phyloP scores from a whole-genome alignment of 495 filamentous ascomycete species.

The Neurospora sp. region DNA sequence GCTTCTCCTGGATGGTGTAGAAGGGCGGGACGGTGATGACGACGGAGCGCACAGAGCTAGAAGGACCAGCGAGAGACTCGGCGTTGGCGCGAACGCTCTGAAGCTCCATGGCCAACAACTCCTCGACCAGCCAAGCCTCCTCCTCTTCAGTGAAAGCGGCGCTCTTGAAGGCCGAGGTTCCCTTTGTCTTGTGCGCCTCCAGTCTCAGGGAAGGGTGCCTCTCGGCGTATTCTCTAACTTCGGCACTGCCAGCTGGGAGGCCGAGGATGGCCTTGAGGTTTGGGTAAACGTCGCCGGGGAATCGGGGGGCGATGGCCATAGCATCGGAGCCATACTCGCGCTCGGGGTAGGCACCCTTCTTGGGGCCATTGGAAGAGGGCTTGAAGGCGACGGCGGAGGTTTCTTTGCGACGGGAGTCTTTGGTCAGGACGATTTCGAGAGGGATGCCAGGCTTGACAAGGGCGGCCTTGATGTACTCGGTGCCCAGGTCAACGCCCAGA shows the following conservation, averaged over 20 bases:
- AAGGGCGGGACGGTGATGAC: conserved; percentile 91
- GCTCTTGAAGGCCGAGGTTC: conserved; percentile 69
- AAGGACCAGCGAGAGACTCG: conserved; percentile 72
- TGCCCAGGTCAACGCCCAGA: conserved; percentile 87
- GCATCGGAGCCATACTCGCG: conserved; percentile 88
- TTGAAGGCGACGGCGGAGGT: conserved; percentile 89
- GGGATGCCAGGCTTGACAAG: conserved; percentile 97
- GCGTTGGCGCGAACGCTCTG: conserved; percentile 82
- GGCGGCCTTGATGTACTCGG: conserved; percentile 93
- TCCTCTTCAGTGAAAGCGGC: conserved; percentile 52
- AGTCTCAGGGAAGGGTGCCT: conserved; percentile 63
- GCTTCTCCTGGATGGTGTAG: conserved; percentile 81
- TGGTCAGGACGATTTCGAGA: conserved; percentile 96
- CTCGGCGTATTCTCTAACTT: conserved; percentile 54
- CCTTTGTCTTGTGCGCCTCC: conserved; percentile 45
- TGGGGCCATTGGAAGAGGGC: conserved; percentile 50
- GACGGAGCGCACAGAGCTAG: conserved; percentile 59
- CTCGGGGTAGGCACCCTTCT: conserved; percentile 64
- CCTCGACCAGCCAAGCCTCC: conserved; percentile 76
- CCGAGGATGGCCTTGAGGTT: conserved; percentile 87
- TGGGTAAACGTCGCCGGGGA: conserved; percentile 85
- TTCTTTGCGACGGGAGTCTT: conserved; percentile 96
- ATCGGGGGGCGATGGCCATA: conserved; percentile 72
- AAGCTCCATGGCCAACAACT: conserved; percentile 93
- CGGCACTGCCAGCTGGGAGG: conserved; percentile 49